Percentiles rank a stretch among this genome's conserved stretches.
phyloP scores from a whole-genome alignment of 371 early-diverging fungal genomes.

The Mucor indicus region DNA sequence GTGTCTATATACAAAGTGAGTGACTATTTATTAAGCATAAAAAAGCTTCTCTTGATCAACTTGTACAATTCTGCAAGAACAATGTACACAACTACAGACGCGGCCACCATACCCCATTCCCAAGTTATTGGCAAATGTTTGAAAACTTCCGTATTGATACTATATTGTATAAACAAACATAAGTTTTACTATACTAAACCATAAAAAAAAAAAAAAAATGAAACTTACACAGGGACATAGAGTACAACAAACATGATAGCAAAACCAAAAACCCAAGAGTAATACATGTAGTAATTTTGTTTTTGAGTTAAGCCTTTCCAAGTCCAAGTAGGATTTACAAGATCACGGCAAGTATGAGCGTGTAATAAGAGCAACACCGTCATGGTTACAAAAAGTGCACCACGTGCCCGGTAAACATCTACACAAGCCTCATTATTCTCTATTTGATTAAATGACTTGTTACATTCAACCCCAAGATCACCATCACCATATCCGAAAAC shows the following conservation, averaged over 20 bases:
- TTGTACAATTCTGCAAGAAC: slow-evolving; percentile 59
- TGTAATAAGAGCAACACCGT: slow-evolving; percentile 67
- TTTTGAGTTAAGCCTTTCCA: slow-evolving; percentile 33
- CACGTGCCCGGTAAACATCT: slow-evolving; percentile 70
- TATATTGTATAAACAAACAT: slow-evolving; percentile 15
- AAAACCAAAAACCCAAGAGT: slow-evolving; percentile 50
- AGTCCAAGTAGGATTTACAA: slow-evolving; percentile 57
- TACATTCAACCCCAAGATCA: slow-evolving; percentile 59
- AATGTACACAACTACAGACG: slow-evolving; percentile 58
- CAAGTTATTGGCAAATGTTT: slow-evolving; percentile 62
- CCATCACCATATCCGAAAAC: slow-evolving; percentile 55
- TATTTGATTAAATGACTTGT: slow-evolving; percentile 25
- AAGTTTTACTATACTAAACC: too few species aligned
- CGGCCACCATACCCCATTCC: slow-evolving; percentile 74
- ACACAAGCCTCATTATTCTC: slow-evolving; percentile 53
- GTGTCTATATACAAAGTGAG: too few species aligned
- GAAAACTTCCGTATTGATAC: slow-evolving; percentile 64
- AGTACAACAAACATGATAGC: slow-evolving; percentile 57
- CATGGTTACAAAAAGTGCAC: slow-evolving; percentile 63
- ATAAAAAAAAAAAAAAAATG: slow-evolving; percentile 1
- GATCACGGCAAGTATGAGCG: slow-evolving; percentile 68
- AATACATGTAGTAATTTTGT: slow-evolving; percentile 60
- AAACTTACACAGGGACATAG: slow-evolving; percentile 60
- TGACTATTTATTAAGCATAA: too few species aligned
- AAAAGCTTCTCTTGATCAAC: slow-evolving; percentile 23